phyloP scores from a whole-genome alignment of 441 rosid species.

The Geranium incanum region DNA sequence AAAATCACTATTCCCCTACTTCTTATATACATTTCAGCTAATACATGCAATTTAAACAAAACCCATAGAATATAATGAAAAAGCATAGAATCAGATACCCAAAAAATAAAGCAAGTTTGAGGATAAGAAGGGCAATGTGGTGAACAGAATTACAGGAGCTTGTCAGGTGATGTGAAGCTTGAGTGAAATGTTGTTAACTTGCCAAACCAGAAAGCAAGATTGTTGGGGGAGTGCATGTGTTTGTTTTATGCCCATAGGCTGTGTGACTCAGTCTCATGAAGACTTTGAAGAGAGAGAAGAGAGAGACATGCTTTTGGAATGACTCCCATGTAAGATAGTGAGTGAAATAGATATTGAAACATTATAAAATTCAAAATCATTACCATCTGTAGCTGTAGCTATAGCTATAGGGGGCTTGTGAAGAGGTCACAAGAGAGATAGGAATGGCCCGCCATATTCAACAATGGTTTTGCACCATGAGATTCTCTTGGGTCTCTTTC shows the following conservation, averaged over 20 bases:
- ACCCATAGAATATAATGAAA: not conserved
- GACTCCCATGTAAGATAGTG: slow-evolving; percentile 19
- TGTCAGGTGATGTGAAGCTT: slow-evolving; percentile 22
- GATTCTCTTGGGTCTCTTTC: slow-evolving; percentile 52
- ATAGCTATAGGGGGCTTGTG: not conserved
- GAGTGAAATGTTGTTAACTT: slow-evolving; percentile 24
- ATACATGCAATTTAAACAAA: not conserved
- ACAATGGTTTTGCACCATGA: slow-evolving; percentile 14
- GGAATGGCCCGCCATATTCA: not conserved
- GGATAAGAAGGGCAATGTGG: slow-evolving; percentile 1
- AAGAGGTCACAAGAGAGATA: not conserved
- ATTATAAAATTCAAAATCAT: slow-evolving; percentile 1
- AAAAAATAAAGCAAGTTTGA: slow-evolving; percentile 4
- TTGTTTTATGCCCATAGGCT: not conserved
- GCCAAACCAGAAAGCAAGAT: slow-evolving; percentile 26
- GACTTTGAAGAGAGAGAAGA: slow-evolving; percentile 5
- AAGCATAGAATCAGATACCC: slow-evolving; percentile 2
- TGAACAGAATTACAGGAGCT: slow-evolving; percentile 8
- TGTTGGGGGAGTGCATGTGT: slow-evolving; percentile 16
- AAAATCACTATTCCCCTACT: not conserved
- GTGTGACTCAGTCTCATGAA: slow-evolving; percentile 2
- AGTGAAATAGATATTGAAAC: slow-evolving; percentile 1
- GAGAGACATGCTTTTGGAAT: slow-evolving; percentile 27
- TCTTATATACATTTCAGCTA: not conserved
- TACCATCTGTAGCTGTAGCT: not conserved